Conservation (phyloP, 2,329 filamentous ascomycete species). For the Penicillium sp. region DNA sequence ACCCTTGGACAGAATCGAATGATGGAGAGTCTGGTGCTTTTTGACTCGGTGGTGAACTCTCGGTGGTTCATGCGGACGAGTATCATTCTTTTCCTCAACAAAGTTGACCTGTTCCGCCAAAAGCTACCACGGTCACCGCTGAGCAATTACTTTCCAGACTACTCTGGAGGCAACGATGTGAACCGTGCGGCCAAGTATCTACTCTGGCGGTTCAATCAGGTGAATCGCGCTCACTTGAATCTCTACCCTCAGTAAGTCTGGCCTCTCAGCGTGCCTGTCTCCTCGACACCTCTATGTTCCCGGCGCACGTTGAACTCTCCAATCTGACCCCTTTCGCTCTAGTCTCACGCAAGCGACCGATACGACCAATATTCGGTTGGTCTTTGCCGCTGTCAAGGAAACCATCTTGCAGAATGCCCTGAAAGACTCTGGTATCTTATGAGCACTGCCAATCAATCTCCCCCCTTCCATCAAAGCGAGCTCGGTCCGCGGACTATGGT, state of each 20-base stretch:
- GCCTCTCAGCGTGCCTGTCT: not conserved
- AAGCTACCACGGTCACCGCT: slow-evolving; percentile 86
- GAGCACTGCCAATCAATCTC: slow-evolving; percentile 1
- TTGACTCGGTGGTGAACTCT: slow-evolving; percentile 98
- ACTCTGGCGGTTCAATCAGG: slow-evolving; percentile 97
- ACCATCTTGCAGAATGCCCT: slow-evolving; percentile 97
- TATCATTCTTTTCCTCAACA: slow-evolving; percentile 98
- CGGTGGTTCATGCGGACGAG: slow-evolving; percentile 99
- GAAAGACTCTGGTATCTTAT: slow-evolving; percentile 95
- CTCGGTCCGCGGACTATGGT: not conserved
- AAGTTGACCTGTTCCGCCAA: slow-evolving; percentile 95
- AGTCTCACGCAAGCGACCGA: slow-evolving; percentile 98
- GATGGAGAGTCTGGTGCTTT: slow-evolving; percentile 96
- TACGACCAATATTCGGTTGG: slow-evolving; percentile 94
- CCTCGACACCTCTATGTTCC: not conserved
- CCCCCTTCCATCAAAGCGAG: no score
- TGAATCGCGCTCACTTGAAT: slow-evolving; percentile 92
- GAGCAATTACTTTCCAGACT: slow-evolving; percentile 95
- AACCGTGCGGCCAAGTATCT: slow-evolving; percentile 98
- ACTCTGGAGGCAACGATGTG: slow-evolving; percentile 94
- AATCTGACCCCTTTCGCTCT: slow-evolving; percentile 18
- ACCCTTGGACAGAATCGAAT: slow-evolving; percentile 76
- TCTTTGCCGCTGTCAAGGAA: slow-evolving; percentile 97
- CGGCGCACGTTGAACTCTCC: not conserved
- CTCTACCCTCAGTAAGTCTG: slow-evolving; percentile 87